phyloP scores from a whole-genome alignment of 2,329 filamentous ascomycete genomes.

The Chaetomiaceae sp. region DNA sequence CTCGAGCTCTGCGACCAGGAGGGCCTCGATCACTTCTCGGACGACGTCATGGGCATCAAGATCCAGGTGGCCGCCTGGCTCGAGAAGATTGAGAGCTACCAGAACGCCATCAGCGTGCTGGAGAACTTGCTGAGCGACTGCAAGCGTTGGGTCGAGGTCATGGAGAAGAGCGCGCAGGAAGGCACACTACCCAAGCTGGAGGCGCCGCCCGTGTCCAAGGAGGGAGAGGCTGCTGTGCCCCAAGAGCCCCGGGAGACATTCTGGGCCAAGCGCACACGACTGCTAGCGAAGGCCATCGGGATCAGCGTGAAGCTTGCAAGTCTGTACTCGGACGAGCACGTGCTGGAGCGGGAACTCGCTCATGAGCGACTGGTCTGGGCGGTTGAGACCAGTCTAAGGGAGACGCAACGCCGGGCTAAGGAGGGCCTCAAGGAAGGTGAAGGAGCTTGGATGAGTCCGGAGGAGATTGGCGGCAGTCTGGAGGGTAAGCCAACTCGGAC shows the following conservation, averaged over 20 bases:
- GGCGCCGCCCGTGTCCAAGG: conserved; percentile 6
- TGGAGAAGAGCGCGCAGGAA: conserved; percentile 45
- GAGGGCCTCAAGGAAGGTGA: conserved; percentile 66
- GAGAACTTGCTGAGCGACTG: conserved; percentile 71
- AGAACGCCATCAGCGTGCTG: conserved; percentile 67
- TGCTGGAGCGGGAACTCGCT: conserved; percentile 66
- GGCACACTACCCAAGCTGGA: conserved; percentile 36
- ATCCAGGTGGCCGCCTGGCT: conserved; percentile 75
- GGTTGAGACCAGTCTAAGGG: conserved; percentile 71
- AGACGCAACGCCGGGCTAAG: conserved; percentile 60
- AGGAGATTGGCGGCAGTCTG: conserved; percentile 67
- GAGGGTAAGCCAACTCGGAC: conserved; percentile 46
- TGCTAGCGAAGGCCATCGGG: conserved; percentile 67
- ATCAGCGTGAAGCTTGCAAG: conserved; percentile 80
- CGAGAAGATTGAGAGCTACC: conserved; percentile 66
- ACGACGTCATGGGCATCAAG: conserved; percentile 85
- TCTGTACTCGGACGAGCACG: conserved; percentile 69
- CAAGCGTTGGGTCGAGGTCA: conserved; percentile 50
- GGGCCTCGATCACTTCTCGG: conserved; percentile 79
- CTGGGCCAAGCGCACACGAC: conserved; percentile 55
- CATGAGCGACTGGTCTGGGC: conserved; percentile 73
- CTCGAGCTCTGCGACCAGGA: conserved; percentile 65
- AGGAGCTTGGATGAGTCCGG: conserved; percentile 62
- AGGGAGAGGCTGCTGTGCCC: conserved; percentile 18
- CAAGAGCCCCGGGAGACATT: conserved; percentile 38